Conservation (phyloP, 2,329 filamentous ascomycete genomes). For the Aspergillus tamarii region DNA sequence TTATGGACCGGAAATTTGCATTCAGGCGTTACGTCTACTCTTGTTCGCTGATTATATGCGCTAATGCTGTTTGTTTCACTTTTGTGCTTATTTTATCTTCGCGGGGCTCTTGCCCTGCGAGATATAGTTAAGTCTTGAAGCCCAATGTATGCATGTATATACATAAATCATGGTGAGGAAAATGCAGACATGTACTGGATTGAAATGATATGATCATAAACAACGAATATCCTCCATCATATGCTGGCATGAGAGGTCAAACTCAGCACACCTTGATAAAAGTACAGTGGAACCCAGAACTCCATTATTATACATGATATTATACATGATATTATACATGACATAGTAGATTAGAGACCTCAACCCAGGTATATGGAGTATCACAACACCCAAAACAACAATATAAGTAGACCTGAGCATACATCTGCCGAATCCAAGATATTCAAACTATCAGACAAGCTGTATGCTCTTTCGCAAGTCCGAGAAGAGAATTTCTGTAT, state of each 20-base stretch:
- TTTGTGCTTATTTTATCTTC: background rate
- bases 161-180: background rate
- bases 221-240: background rate
- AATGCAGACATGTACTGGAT: background rate
- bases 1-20: constrained; percentile 18
- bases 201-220: background rate
- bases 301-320: constrained; percentile 2
- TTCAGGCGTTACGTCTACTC: constrained; percentile 19
- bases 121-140: background rate
- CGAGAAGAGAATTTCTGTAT: background rate
- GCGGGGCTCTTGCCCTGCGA: background rate
- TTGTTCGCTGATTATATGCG: constrained; percentile 10
- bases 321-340: background rate
- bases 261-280: background rate
- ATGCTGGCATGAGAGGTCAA: background rate
- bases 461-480: background rate
- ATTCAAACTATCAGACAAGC: background rate
- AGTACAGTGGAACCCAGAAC: background rate
- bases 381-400: background rate
- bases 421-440: background rate
- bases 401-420: background rate
- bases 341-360: background rate
- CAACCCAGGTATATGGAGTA: background rate
- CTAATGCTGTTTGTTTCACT: constrained; percentile 1
- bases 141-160: constrained; percentile 1